A percentile compares a stretch with the other conserved stretches of the same genome.
phyloP scores from a whole-genome alignment of 805 yeast genomes.

The Candida lessepsii region DNA sequence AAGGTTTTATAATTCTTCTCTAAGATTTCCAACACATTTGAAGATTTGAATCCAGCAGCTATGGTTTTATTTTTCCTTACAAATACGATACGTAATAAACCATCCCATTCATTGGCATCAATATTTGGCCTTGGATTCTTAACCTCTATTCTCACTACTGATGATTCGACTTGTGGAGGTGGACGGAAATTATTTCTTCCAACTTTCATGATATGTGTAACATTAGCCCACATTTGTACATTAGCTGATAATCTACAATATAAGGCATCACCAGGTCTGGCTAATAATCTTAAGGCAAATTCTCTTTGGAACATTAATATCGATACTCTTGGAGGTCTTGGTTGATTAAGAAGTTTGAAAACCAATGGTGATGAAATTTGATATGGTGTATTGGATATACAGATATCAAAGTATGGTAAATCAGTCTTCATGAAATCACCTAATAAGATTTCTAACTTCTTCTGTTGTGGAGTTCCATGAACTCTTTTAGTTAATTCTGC shows the following conservation, averaged over 20 bases:
- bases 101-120: slow-evolving; percentile 97
- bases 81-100: slow-evolving; percentile 84
- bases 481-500: slow-evolving; percentile 97
- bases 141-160: slow-evolving; percentile 91
- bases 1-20: slow-evolving; percentile 86
- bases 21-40: slow-evolving; percentile 73
- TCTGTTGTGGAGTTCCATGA: slow-evolving; percentile 92
- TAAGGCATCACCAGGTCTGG: slow-evolving; percentile 93
- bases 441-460: slow-evolving; percentile 83
- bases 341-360: slow-evolving; percentile 85
- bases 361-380: slow-evolving; percentile 97
- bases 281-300: slow-evolving; percentile 88
- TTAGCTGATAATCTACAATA: slow-evolving; percentile 94
- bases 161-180: slow-evolving; percentile 97
- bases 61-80: slow-evolving; percentile 92
- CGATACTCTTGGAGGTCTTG: slow-evolving; percentile 91
- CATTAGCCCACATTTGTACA: slow-evolving; percentile 99
- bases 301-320: slow-evolving; percentile 98
- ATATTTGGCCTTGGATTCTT: slow-evolving; percentile 92
- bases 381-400: slow-evolving; percentile 96
- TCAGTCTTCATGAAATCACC: slow-evolving; percentile 98
- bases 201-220: slow-evolving; percentile 97
- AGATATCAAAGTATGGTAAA: slow-evolving; percentile 89
- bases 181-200: slow-evolving; percentile 96
- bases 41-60: slow-evolving; percentile 86